A percentile compares a stretch with the other conserved stretches of the same genome.
These are phyloP conservation scores for Coprinopsis sp. DNA, from an alignment of 768 basidiomycete species.

Conservation along the genomic window DNA sequence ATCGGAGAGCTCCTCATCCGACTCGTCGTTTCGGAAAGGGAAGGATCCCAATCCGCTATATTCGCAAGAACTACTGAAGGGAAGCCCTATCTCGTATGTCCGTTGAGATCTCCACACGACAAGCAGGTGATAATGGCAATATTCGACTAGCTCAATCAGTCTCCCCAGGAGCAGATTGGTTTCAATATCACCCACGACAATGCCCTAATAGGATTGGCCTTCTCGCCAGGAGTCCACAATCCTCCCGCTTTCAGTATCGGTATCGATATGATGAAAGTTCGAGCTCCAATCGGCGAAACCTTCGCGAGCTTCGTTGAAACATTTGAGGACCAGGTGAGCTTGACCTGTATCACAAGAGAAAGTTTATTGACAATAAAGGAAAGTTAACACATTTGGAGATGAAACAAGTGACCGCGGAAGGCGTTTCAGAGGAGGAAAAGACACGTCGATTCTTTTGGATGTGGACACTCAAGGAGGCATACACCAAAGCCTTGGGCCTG, in stretches of 20 bases:
- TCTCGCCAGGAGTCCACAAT: constrained; percentile 37
- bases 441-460: constrained; percentile 71
- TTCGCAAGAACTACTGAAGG: constrained; percentile 58
- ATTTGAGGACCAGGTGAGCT: constrained; percentile 59
- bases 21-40: constrained; percentile 56
- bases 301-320: constrained; percentile 58
- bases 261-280: constrained; percentile 78
- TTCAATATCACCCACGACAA: constrained; percentile 86
- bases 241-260: constrained; percentile 61
- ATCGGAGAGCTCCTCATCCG: constrained; percentile 73
- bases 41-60: constrained; percentile 42
- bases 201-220: constrained; percentile 64
- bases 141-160: constrained; percentile 5
- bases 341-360: background rate
- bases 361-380: too few species aligned
- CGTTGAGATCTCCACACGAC: background rate
- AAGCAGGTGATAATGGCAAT: background rate
- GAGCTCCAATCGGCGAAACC: constrained; percentile 53
- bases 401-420: constrained; percentile 31
- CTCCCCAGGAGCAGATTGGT: constrained; percentile 40
- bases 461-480: constrained; percentile 91
- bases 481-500: constrained; percentile 81
- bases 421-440: constrained; percentile 43
- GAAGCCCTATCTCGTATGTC: constrained; percentile 73
- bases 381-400: constrained; percentile 45